Base-by-base conservation (phyloP, 1,139 yeast species). In the Lodderomyces orthopsilosis region DNA sequence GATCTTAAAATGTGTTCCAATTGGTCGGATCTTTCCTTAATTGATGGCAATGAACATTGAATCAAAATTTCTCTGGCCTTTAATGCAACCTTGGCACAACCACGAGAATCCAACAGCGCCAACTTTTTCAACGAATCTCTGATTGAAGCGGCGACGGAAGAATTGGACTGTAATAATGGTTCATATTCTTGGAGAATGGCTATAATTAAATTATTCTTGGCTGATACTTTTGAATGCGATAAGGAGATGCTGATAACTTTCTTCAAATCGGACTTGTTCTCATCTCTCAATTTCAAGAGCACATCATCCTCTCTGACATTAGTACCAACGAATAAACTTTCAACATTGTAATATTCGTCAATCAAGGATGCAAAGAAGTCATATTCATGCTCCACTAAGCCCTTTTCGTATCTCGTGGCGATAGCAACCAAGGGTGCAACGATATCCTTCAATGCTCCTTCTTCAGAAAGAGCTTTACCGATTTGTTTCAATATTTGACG, bases 61-160 rank as follows among this genome's bases (percentile, higher is more conserved):
- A 93, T 93, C 58, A 93, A 79, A 51, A 93, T 86, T 69, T 94
- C 99, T 65, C 98, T 83, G 1, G 97, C 97, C 65, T 89, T 90
- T 60, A 93, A 76, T n/a, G 96, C 88, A 43, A 93, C 97, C 74
- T 91, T 93, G 27, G 95, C 93, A 39, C 96, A 83, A 13, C 88
- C 81, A 62, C 96, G 85, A 32, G 93, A 77, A 58, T 91, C 98
- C 54, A 93, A 76, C 62, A 87, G 94, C 45, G 90, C 96, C 54
- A 94, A 73, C 48, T 79, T 75, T 66, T 83, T 85, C 68, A 93
- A 77, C 9, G 88, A 75, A 19, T 77, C 79, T 54, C 88, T 81
- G 59, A 93, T 77, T 47, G 81, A 74, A 50, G 76, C 69, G 43
- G 96, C 91, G 54, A 86, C 80, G 38, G 77, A 79, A 4, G 91